Conservation (phyloP, 805 yeast genomes). For the Cyberlindnera meyerae region DNA sequence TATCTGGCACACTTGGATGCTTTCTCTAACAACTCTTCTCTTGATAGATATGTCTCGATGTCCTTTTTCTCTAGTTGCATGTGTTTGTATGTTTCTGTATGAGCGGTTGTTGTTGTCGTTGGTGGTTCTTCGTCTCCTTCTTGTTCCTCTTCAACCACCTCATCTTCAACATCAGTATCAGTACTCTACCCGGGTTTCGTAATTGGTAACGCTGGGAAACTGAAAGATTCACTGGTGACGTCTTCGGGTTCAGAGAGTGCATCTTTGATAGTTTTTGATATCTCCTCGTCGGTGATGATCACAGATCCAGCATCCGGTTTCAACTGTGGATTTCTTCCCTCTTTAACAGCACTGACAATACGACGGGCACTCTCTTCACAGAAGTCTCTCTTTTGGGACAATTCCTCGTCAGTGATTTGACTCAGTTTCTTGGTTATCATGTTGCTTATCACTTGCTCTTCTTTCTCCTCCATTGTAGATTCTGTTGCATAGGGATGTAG, state of each 20-base stretch:
- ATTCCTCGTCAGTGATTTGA: constrained; percentile 12
- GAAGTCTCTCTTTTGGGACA: constrained; percentile 4
- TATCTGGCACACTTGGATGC: constrained; percentile 65
- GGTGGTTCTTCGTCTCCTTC: constrained; percentile 4
- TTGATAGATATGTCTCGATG: constrained; percentile 26
- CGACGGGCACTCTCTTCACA: constrained; percentile 5
- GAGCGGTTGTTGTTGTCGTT: too few species aligned
- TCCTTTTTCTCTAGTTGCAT: constrained; percentile 10
- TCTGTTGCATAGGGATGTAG: not conserved
- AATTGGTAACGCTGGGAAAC: constrained; percentile 12
- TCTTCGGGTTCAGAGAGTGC: constrained; percentile 7
- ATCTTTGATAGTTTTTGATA: constrained; percentile 4
- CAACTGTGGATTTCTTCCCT: constrained; percentile 6
- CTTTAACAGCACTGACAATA: constrained; percentile 3
- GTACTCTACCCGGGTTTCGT: constrained; percentile 1
- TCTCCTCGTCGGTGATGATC: constrained; percentile 11
- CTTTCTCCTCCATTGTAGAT: constrained; percentile 7
- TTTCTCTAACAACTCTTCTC: constrained; percentile 31
- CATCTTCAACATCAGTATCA: not conserved
- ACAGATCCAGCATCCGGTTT: not conserved
- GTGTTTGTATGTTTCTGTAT: not conserved
- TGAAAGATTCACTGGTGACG: not conserved
- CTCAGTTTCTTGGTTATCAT: constrained; percentile 5
- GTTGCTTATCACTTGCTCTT: constrained; percentile 7
- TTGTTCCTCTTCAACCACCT: not conserved